A percentile compares a stretch with the other conserved stretches of the same genome.
Conservation (phyloP, 805 yeast genomes). For the Wickerhamiella kurtzmanii region DNA sequence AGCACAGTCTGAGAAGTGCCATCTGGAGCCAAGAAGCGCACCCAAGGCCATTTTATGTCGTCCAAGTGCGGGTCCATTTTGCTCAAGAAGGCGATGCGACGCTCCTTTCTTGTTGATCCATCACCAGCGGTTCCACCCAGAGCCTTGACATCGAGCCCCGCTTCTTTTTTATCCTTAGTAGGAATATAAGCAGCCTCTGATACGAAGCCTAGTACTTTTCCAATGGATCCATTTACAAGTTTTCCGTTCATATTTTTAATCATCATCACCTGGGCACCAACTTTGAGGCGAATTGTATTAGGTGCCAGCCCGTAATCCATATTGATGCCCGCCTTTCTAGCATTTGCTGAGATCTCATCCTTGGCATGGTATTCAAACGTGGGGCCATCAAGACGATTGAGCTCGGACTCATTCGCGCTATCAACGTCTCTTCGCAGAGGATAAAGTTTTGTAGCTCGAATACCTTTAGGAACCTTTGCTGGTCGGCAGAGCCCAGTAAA, state of each 20-base stretch:
- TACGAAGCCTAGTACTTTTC: conserved; percentile 51
- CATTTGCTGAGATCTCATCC: conserved; percentile 28
- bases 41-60: conserved; percentile 40
- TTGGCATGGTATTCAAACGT: conserved; percentile 32
- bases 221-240: conserved; percentile 85
- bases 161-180: neutral
- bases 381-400: conserved; percentile 38
- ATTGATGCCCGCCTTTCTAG: conserved; percentile 21
- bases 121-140: neutral
- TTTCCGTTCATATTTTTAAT: conserved; percentile 63
- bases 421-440: conserved; percentile 83
- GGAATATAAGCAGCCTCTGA: conserved; percentile 18
- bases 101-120: neutral
- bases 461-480: conserved; percentile 47
- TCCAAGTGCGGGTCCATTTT: conserved; percentile 1
- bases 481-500: conserved; percentile 49
- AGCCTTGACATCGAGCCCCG: neutral
- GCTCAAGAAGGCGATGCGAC: neutral
- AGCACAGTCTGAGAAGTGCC: conserved; percentile 61
- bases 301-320: conserved; percentile 62
- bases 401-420: conserved; percentile 45
- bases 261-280: conserved; percentile 91
- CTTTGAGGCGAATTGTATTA: conserved; percentile 46
- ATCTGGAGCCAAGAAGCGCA: conserved; percentile 58
- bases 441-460: conserved; percentile 78